These are phyloP conservation scores for Pseudomonodictys pantanalensis DNA, from an alignment of 495 filamentous ascomycete genomes.

Conservation along the genomic window DNA sequence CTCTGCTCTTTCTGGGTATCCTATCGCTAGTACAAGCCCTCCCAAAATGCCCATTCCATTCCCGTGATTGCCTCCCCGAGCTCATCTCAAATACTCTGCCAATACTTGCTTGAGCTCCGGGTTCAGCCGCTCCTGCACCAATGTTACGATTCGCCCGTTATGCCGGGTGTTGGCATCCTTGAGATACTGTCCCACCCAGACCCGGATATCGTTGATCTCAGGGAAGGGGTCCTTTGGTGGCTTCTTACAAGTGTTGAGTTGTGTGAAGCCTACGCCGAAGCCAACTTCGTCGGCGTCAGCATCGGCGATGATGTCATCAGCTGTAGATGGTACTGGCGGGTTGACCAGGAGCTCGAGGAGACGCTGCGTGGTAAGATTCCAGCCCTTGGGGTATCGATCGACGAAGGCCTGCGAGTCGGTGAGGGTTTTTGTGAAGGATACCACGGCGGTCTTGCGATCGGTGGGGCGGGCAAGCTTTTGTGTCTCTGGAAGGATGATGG, in stretches of 20 bases:
- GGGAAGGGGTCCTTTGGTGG: slow-evolving; percentile 70
- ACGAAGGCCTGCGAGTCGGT: slow-evolving; percentile 78
- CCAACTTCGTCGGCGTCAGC: slow-evolving; percentile 90
- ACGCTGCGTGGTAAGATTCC: slow-evolving; percentile 80
- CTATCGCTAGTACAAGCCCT: too few relatives aligned
- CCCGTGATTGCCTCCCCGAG: neutral
- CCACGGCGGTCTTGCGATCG: slow-evolving; percentile 89
- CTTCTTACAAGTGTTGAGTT: slow-evolving; percentile 80
- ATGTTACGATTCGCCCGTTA: slow-evolving; percentile 53
- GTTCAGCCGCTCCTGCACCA: slow-evolving; percentile 58
- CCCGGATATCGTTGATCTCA: slow-evolving; percentile 72
- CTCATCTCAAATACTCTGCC: slow-evolving; percentile 51
- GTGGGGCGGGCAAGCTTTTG: slow-evolving; percentile 78
- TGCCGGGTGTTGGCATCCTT: slow-evolving; percentile 58
- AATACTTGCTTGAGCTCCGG: slow-evolving; percentile 55
- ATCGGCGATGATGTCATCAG: slow-evolving; percentile 75
- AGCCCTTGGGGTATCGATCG: slow-evolving; percentile 73
- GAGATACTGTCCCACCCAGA: slow-evolving; percentile 74
- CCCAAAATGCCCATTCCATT: neutral
- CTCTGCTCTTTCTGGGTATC: too few relatives aligned
- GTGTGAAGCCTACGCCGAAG: slow-evolving; percentile 91
- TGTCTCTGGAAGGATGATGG: slow-evolving; percentile 81
- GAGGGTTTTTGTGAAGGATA: slow-evolving; percentile 87
- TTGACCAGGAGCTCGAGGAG: slow-evolving; percentile 85
- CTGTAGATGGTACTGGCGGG: slow-evolving; percentile 63